Conservation (phyloP, 192 early-diverging fungal genomes). For the Phlyctochytrium planicorne region DNA sequence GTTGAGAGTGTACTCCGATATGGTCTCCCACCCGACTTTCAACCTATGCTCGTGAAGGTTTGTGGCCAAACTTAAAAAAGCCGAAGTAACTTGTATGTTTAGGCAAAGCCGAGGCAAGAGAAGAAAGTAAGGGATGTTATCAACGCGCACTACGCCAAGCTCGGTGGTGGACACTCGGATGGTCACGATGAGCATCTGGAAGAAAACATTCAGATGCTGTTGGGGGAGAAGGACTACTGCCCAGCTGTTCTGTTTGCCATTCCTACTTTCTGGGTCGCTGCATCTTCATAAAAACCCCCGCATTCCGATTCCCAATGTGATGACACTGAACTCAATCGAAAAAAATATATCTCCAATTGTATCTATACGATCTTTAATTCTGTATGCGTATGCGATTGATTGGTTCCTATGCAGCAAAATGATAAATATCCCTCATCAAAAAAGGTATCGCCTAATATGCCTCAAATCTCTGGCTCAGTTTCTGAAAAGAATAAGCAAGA, state of each 20-base stretch:
- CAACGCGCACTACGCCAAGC: constrained; percentile 75
- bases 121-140: constrained; percentile 76
- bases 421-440: too few species aligned
- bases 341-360: too few species aligned
- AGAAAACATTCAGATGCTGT: constrained; percentile 74
- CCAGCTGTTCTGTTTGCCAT: constrained; percentile 86
- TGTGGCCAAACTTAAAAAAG: constrained; percentile 14
- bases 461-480: too few species aligned
- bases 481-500: too few species aligned
- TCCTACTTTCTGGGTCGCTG: constrained; percentile 38
- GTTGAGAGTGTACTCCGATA: constrained; percentile 97
- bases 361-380: too few species aligned
- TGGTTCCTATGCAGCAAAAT: too few species aligned
- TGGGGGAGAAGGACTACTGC: constrained; percentile 85
- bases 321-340: too few species aligned
- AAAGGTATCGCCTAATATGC: too few species aligned
- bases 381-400: too few species aligned
- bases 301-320: too few species aligned
- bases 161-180: constrained; percentile 65
- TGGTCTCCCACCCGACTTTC: constrained; percentile 95
- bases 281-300: too few species aligned
- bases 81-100: neutral
- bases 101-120: constrained; percentile 79
- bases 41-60: constrained; percentile 69
- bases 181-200: constrained; percentile 75